Conservation (phyloP, 768 basidiomycete species). For the Tremella fuciformis region DNA sequence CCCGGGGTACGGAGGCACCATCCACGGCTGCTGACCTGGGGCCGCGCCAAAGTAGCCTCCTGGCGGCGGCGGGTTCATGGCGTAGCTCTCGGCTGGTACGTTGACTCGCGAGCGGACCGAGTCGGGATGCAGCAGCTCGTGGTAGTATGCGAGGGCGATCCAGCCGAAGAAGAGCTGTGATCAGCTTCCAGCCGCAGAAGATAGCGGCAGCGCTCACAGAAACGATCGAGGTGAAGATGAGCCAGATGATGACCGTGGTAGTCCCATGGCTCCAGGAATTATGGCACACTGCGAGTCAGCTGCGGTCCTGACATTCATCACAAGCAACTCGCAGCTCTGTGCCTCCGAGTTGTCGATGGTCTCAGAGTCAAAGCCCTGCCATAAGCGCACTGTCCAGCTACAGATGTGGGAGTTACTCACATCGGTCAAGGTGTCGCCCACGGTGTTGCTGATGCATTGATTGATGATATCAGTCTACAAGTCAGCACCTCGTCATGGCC, state of each 20-base stretch:
- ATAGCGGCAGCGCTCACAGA: slow-evolving; percentile 55
- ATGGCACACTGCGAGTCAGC: slow-evolving; percentile 9
- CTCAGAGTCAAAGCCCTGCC: slow-evolving; percentile 16
- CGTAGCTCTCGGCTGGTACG: slow-evolving; percentile 19
- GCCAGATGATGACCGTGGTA: slow-evolving; percentile 65
- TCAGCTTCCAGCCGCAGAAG: background rate
- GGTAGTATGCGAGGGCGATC: slow-evolving; percentile 68
- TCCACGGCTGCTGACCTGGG: slow-evolving; percentile 32
- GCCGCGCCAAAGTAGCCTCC: slow-evolving; percentile 27
- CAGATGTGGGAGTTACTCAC: slow-evolving; percentile 14
- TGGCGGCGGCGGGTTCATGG: slow-evolving; percentile 26
- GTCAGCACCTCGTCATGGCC: background rate
- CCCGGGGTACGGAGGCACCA: slow-evolving; percentile 51
- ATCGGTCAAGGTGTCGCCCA: slow-evolving; percentile 13
- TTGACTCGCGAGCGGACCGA: slow-evolving; percentile 49
- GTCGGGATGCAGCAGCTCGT: slow-evolving; percentile 69
- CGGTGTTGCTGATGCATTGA: slow-evolving; percentile 32
- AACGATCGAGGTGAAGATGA: slow-evolving; percentile 58
- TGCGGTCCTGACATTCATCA: background rate
- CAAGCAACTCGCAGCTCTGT: slow-evolving; percentile 12
- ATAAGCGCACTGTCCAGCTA: background rate
- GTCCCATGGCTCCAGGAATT: slow-evolving; percentile 63
- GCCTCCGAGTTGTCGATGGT: slow-evolving; percentile 26
- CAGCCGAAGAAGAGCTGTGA: slow-evolving; percentile 60
- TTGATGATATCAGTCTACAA: slow-evolving; percentile 31